These are phyloP conservation scores for Chrysoporthe deuterocubensis DNA, from an alignment of 2,329 filamentous ascomycete genomes.

Conservation along the genomic window DNA sequence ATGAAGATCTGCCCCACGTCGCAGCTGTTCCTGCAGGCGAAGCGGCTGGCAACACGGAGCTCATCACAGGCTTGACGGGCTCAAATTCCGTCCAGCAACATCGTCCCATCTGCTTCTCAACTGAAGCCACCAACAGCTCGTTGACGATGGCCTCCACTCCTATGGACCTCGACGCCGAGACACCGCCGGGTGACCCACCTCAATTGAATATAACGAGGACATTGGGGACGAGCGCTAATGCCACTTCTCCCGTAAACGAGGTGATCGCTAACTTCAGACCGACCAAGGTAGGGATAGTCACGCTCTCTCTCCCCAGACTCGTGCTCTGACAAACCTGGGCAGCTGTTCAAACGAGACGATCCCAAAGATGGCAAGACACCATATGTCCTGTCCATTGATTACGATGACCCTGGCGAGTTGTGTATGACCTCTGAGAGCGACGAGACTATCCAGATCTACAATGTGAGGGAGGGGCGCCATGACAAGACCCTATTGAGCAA, in stretches of 20 bases:
- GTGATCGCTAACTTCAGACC: constrained; percentile 79
- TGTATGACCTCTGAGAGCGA: constrained; percentile 91
- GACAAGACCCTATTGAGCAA: constrained; percentile 91
- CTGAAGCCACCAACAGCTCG: constrained; percentile 1
- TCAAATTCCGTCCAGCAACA: background rate
- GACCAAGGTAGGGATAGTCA: constrained; percentile 65
- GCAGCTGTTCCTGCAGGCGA: constrained; percentile 16
- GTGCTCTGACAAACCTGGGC: background rate
- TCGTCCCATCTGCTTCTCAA: background rate
- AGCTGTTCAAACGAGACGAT: constrained; percentile 66
- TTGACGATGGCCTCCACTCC: constrained; percentile 54
- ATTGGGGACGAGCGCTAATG: constrained; percentile 45
- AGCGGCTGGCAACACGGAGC: constrained; percentile 6
- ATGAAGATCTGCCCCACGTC: constrained; percentile 11
- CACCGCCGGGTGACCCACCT: constrained; percentile 44
- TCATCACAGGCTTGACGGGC: background rate
- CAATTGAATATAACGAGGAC: constrained; percentile 56
- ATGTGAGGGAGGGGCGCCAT: constrained; percentile 85
- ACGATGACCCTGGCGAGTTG: constrained; percentile 92
- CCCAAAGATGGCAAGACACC: constrained; percentile 55
- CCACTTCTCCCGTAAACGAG: constrained; percentile 73
- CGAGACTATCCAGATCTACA: constrained; percentile 94
- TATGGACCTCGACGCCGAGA: constrained; percentile 60
- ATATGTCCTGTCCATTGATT: constrained; percentile 87
- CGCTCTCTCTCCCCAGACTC: background rate